Evolutionary conservation across 1,139 yeast genomes (phyloP).

Genomic region (Lodderomyces orthopsilosis): DNA sequence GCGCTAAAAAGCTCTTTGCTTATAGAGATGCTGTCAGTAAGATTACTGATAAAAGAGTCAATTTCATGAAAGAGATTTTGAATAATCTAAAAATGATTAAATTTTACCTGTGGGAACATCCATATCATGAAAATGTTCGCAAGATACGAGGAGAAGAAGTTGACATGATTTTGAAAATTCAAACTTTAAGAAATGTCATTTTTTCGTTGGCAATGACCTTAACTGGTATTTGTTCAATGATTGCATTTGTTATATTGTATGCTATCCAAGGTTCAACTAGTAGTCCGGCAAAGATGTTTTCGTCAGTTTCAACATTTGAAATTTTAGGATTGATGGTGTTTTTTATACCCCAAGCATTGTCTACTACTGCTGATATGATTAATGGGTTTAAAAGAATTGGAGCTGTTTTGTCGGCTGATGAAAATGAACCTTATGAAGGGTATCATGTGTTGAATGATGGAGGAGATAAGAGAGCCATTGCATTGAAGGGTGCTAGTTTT

Average conservation of each 20-base stretch:
- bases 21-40: slow-evolving; percentile 44
- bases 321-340: slow-evolving; percentile 46
- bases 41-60: slow-evolving; percentile 59
- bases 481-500: slow-evolving; percentile 26
- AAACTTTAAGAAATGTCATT: slow-evolving; percentile 52
- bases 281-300: slow-evolving; percentile 68
- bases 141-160: slow-evolving; percentile 48
- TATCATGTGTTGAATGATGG: slow-evolving; percentile 37
- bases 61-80: slow-evolving; percentile 60
- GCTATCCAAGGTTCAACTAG: slow-evolving; percentile 42
- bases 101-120: slow-evolving; percentile 64
- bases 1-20: slow-evolving; percentile 37
- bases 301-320: slow-evolving; percentile 71
- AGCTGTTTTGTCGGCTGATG: slow-evolving; percentile 38
- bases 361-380: slow-evolving; percentile 62
- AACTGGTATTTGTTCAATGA: slow-evolving; percentile 63
- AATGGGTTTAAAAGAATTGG: slow-evolving; percentile 61
- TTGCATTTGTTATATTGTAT: slow-evolving; percentile 66
- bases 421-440: slow-evolving; percentile 11
- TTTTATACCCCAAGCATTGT: slow-evolving; percentile 66
- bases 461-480: slow-evolving; percentile 24
- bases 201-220: slow-evolving; percentile 55
- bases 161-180: slow-evolving; percentile 45
- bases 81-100: slow-evolving; percentile 67
- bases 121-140: slow-evolving; percentile 44